Evolutionary conservation across 1,284 basidiomycete species (phyloP).

Genomic region (Apiotrichum sp.): DNA sequence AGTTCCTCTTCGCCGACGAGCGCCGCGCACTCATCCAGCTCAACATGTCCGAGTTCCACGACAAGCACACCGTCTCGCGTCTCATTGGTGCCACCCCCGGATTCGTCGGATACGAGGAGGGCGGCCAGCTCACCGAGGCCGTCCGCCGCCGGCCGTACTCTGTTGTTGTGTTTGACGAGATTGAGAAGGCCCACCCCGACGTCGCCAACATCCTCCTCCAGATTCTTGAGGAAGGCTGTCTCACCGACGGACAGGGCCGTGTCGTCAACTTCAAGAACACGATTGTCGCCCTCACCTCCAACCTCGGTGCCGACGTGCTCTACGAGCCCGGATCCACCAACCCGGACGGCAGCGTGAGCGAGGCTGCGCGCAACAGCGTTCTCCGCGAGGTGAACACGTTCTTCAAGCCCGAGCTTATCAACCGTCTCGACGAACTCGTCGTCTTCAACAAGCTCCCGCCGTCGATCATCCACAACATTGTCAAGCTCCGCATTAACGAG

Average conservation of each 20-base stretch:
- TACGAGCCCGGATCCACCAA: constrained; percentile 62
- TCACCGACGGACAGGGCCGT: constrained; percentile 60
- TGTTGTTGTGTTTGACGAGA: constrained; percentile 59
- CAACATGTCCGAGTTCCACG: constrained; percentile 90
- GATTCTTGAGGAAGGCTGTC: constrained; percentile 81
- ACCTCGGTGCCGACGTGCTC: constrained; percentile 72
- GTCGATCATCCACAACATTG: constrained; percentile 67
- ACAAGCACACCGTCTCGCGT: constrained; percentile 81
- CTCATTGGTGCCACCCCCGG: constrained; percentile 87
- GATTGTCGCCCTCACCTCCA: constrained; percentile 89
- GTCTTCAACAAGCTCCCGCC: constrained; percentile 85
- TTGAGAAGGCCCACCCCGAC: constrained; percentile 86
- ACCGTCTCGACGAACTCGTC: constrained; percentile 77
- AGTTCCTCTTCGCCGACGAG: constrained; percentile 82
- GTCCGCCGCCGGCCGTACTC: constrained; percentile 63
- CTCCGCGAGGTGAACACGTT: constrained; percentile 65
- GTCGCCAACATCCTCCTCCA: constrained; percentile 87
- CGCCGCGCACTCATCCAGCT: constrained; percentile 77
- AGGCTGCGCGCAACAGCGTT: constrained; percentile 62
- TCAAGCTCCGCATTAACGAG: constrained; percentile 66
- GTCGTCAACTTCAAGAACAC: constrained; percentile 60
- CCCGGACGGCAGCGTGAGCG: constrained; percentile 61
- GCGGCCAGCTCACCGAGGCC: constrained; percentile 75
- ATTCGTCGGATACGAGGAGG: constrained; percentile 88
- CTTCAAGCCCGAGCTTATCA: constrained; percentile 86